phyloP scores from a whole-genome alignment of 768 basidiomycete genomes.

The Suillus fuscotomentosus region DNA sequence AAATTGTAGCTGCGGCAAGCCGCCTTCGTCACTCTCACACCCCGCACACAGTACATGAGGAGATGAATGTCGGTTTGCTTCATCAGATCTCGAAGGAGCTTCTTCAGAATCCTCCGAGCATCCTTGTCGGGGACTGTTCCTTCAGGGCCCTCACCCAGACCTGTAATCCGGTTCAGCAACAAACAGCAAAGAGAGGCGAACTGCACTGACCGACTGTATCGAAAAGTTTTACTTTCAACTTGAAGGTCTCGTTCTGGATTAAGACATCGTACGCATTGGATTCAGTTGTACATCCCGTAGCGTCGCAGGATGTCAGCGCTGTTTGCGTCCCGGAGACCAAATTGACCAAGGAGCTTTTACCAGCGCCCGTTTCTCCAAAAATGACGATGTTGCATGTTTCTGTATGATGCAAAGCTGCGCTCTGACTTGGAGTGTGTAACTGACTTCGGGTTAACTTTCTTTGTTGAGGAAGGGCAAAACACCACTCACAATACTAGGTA shows the following conservation, averaged over 20 bases:
- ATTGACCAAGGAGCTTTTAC: slow-evolving; percentile 32
- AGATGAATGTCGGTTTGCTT: slow-evolving; percentile 26
- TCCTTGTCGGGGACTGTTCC: slow-evolving; percentile 25
- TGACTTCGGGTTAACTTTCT: background rate
- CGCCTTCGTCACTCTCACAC: slow-evolving; percentile 26
- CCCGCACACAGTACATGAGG: slow-evolving; percentile 35
- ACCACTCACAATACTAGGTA: background rate
- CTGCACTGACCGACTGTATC: slow-evolving; percentile 21
- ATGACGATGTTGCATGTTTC: slow-evolving; percentile 25
- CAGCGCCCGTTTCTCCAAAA: slow-evolving; percentile 26
- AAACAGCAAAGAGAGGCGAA: background rate
- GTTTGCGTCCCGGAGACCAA: slow-evolving; percentile 23
- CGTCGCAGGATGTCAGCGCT: slow-evolving; percentile 20
- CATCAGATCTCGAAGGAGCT: slow-evolving; percentile 33
- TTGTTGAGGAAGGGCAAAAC: background rate
- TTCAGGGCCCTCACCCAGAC: slow-evolving; percentile 30
- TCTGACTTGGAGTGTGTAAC: background rate
- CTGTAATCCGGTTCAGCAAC: slow-evolving; percentile 5
- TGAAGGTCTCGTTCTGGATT: background rate
- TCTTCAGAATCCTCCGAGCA: slow-evolving; percentile 26
- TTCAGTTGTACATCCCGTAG: slow-evolving; percentile 22
- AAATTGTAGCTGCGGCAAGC: slow-evolving; percentile 28
- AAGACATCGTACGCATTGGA: slow-evolving; percentile 2
- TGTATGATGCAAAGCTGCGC: background rate
- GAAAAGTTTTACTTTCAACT: slow-evolving; percentile 21